phyloP scores from a whole-genome alignment of 306 rosid species.

The Inga leiocalycina region DNA sequence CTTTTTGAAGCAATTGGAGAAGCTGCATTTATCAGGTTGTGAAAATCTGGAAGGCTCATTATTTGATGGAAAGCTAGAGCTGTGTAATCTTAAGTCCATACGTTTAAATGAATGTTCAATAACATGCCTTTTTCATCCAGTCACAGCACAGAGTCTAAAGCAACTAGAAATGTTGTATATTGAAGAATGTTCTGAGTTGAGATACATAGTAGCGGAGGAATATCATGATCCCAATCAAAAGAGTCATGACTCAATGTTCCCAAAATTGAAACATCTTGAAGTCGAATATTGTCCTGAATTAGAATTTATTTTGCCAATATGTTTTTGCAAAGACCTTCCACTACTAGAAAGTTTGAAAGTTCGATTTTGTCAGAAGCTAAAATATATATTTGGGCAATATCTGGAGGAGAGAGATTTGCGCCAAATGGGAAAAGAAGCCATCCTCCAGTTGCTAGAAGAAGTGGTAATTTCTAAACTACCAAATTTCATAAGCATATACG shows the following conservation, averaged over 20 bases:
- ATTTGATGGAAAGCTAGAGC: not conserved
- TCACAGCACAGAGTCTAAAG: slow-evolving; percentile 6
- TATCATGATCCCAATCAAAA: not conserved
- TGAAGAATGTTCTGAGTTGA: not conserved
- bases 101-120: fast-evolving
- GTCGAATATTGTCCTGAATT: no score
- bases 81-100: not conserved
- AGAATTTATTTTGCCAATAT: no score
- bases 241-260: not conserved
- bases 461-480: no score
- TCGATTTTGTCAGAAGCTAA: no score
- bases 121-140: not conserved
- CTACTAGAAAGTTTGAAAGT: no score
- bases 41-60: not conserved
- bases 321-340: no score
- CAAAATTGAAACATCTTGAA: no score
- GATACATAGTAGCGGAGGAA: not conserved
- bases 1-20: not conserved
- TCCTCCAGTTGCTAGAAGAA: no score
- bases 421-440: no score
- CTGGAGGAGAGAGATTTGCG: no score
- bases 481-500: no score
- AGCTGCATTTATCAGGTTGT: fast-evolving
- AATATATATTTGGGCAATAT: no score
- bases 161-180: not conserved